phyloP scores from a whole-genome alignment of 495 filamentous ascomycete species.

The Trichoderma gamsii region DNA sequence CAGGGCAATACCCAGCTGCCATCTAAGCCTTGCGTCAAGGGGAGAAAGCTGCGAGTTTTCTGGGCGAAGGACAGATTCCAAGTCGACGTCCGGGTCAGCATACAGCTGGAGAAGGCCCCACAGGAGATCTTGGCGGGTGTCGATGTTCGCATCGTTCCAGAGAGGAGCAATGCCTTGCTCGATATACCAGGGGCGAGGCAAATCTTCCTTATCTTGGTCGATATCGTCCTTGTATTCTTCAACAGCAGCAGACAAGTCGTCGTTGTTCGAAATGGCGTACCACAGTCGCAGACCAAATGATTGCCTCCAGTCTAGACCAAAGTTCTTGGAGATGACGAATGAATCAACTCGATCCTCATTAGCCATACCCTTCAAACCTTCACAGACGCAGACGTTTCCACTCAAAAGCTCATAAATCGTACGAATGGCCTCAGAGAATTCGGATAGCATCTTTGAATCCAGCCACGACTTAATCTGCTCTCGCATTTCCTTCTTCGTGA shows the following conservation, averaged over 20 bases:
- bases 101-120: constrained; percentile 82
- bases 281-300: constrained; percentile 85
- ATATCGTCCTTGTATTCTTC: constrained; percentile 63
- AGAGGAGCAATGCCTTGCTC: constrained; percentile 41
- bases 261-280: constrained; percentile 65
- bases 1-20: constrained; percentile 64
- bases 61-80: constrained; percentile 53
- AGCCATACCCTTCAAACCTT: constrained; percentile 63
- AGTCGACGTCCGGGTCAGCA: constrained; percentile 41
- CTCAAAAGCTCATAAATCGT: constrained; percentile 84
- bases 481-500: constrained; percentile 59
- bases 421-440: constrained; percentile 78
- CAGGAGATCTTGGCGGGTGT: constrained; percentile 66
- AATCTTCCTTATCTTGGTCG: constrained; percentile 52
- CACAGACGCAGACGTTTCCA: constrained; percentile 74
- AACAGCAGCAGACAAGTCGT: constrained; percentile 65
- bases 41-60: constrained; percentile 58
- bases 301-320: constrained; percentile 85
- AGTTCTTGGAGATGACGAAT: constrained; percentile 73
- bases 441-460: constrained; percentile 69
- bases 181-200: constrained; percentile 55
- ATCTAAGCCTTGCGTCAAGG: constrained; percentile 67
- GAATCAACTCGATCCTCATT: constrained; percentile 69
- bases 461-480: constrained; percentile 81
- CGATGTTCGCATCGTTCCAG: constrained; percentile 44